Conservation (phyloP, 495 filamentous ascomycete species). For the Penicillium daleae region DNA sequence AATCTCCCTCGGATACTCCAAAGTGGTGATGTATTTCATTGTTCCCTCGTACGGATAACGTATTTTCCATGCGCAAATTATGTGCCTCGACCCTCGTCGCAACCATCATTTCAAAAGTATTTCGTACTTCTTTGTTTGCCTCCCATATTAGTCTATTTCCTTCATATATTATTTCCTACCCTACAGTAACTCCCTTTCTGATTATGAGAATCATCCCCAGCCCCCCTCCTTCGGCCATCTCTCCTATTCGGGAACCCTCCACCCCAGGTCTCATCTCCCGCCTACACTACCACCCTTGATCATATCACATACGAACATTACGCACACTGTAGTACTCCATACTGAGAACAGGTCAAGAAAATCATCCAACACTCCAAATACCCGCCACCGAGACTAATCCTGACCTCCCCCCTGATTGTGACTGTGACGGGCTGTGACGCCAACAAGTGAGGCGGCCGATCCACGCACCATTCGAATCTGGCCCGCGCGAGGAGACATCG, state of each 20-base stretch:
- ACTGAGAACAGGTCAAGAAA: too few species aligned
- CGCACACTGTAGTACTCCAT: too few species aligned
- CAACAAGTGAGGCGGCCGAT: slow-evolving; percentile 2
- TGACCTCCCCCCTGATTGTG: background rate
- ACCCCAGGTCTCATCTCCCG: slow-evolving; percentile 21
- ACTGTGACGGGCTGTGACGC: slow-evolving; percentile 1
- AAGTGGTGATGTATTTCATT: background rate
- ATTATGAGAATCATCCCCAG: background rate
- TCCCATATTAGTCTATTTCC: too few species aligned
- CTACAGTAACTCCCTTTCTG: background rate
- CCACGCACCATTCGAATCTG: background rate
- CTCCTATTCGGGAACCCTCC: slow-evolving; percentile 34
- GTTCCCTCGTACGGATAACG: background rate
- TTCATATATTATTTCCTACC: too few species aligned
- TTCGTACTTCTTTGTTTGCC: background rate
- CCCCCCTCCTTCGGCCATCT: slow-evolving; percentile 34
- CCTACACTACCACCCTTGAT: background rate
- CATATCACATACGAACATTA: background rate
- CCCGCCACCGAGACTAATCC: background rate
- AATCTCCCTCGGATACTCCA: background rate
- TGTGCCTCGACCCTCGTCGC: background rate
- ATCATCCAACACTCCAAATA: background rate
- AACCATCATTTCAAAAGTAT: background rate
- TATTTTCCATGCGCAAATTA: background rate
- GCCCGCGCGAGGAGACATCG: slow-evolving; percentile 2